Evolutionary conservation across 352 stramenopile species (phyloP).

Genomic region (Globisporangium yorkense): DNA sequence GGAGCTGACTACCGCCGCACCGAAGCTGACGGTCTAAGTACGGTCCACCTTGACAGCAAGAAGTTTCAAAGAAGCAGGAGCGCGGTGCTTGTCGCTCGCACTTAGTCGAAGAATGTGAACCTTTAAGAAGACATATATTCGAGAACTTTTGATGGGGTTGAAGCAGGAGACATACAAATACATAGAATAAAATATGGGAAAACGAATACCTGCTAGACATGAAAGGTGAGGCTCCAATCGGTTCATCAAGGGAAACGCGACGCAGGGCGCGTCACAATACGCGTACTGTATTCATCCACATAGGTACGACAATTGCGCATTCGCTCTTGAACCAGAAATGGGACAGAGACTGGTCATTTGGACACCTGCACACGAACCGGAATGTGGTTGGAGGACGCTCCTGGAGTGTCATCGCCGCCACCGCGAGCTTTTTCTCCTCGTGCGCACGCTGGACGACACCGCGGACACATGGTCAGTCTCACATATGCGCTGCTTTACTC

Average conservation of each 20-base stretch:
- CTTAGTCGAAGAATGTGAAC: neutral
- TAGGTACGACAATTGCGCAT: neutral
- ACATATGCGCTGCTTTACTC: neutral
- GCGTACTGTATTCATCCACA: neutral
- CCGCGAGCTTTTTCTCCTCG: conserved; percentile 1
- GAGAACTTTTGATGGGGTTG: neutral
- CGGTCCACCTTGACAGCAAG: neutral
- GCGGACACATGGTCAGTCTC: neutral
- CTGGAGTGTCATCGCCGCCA: neutral
- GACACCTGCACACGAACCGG: neutral
- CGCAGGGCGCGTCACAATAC: neutral
- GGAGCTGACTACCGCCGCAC: neutral
- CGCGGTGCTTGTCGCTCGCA: neutral
- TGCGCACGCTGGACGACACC: neutral
- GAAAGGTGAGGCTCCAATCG: neutral
- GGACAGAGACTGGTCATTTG: neutral
- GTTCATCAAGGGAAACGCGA: neutral
- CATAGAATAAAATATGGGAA: neutral
- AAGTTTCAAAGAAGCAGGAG: neutral
- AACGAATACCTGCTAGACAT: neutral
- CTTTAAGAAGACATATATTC: neutral
- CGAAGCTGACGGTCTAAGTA: neutral
- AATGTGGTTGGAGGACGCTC: neutral
- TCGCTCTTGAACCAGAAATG: neutral
- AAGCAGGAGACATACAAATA: neutral